phyloP scores from a whole-genome alignment of 2,329 filamentous ascomycete genomes.

The Laburnicola sp. region DNA sequence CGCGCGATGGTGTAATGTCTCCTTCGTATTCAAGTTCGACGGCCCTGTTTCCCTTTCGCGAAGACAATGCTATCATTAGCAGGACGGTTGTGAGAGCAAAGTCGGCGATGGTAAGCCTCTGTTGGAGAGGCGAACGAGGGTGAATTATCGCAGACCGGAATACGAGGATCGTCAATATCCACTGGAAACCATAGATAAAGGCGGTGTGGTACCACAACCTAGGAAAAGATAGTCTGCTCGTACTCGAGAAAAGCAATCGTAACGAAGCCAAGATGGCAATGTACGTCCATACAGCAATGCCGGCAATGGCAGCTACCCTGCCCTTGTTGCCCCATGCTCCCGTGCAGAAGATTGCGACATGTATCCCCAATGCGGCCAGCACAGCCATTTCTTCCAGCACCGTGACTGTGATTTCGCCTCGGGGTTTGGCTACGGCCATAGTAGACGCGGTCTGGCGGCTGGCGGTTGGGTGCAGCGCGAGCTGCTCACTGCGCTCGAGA shows the following conservation, averaged over 20 bases:
- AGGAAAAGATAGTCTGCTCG: slow-evolving; percentile 66
- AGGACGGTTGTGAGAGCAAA: slow-evolving; percentile 77
- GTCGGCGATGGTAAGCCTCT: slow-evolving; percentile 69
- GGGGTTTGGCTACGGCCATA: slow-evolving; percentile 74
- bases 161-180: slow-evolving; percentile 73
- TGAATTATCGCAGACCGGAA: slow-evolving; percentile 87
- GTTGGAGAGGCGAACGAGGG: slow-evolving; percentile 64
- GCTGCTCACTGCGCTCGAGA: slow-evolving; percentile 58
- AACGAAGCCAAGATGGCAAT: slow-evolving; percentile 72
- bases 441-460: slow-evolving; percentile 55
- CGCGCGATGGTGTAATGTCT: slow-evolving; percentile 80
- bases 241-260: slow-evolving; percentile 66
- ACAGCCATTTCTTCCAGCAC: slow-evolving; percentile 76
- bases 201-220: slow-evolving; percentile 93
- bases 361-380: slow-evolving; percentile 69
- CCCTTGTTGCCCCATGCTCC: slow-evolving; percentile 62
- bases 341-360: slow-evolving; percentile 65
- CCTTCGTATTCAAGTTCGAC: slow-evolving; percentile 88
- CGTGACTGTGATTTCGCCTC: slow-evolving; percentile 70
- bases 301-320: slow-evolving; percentile 64
- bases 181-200: slow-evolving; percentile 77
- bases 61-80: slow-evolving; percentile 74
- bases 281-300: slow-evolving; percentile 78
- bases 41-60: slow-evolving; percentile 87
- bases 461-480: slow-evolving; percentile 60